These are phyloP conservation scores for Trifolium dubium DNA, from an alignment of 306 rosid genomes.

Conservation along the genomic window DNA sequence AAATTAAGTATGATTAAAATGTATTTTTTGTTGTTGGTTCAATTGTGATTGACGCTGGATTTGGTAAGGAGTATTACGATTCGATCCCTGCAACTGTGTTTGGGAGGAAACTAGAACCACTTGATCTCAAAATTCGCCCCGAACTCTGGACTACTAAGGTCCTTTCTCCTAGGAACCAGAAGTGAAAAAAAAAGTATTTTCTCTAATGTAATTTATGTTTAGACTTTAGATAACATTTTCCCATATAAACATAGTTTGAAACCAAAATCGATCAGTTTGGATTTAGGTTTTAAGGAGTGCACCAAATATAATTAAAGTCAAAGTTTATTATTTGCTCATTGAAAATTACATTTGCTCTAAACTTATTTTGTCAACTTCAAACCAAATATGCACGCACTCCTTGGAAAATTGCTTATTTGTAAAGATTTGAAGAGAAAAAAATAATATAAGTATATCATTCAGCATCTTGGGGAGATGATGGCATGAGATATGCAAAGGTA, in stretches of 20 bases:
- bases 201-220: no score
- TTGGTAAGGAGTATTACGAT: no score
- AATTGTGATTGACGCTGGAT: no score
- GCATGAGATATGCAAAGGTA: conserved; percentile 26
- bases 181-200: no score
- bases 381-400: conserved; percentile 4
- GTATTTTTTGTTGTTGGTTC: no score
- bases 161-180: no score
- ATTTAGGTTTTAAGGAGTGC: background rate
- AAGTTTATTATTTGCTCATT: background rate
- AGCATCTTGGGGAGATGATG: conserved; percentile 30
- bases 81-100: no score
- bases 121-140: no score
- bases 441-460: background rate
- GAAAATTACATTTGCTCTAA: background rate
- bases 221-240: no score
- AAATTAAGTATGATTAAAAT: no score
- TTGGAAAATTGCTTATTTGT: background rate
- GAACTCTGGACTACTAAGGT: no score
- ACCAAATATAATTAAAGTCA: background rate
- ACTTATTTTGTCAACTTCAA: background rate
- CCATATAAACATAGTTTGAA: background rate
- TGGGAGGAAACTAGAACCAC: no score
- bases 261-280: background rate
- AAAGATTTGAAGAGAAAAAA: background rate